These are phyloP conservation scores for Eucalyptus cloeziana DNA, from an alignment of 345 rosid species.

Conservation along the genomic window DNA sequence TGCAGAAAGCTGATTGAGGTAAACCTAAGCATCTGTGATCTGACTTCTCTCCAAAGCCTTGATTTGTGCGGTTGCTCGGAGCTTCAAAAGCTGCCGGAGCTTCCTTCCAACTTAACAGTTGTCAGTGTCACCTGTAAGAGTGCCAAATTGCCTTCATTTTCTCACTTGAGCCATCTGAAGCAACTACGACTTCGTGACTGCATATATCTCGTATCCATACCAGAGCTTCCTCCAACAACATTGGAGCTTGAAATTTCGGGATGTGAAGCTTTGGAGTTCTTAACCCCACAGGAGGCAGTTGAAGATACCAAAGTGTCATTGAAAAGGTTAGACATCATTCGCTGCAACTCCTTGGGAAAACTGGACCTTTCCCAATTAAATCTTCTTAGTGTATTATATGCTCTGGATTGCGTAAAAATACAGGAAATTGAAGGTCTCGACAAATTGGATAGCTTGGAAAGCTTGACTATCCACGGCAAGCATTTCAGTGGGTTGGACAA, in stretches of 20 bases:
- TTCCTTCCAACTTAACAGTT: neutral
- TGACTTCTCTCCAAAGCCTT: neutral
- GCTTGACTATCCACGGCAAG: neutral
- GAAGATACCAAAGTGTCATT: neutral
- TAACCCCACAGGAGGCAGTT: neutral
- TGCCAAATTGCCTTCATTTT: neutral
- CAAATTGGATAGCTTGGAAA: neutral
- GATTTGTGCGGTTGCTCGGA: fast-evolving
- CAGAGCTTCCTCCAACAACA: neutral
- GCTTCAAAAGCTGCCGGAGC: neutral
- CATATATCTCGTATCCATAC: neutral
- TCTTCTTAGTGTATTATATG: neutral
- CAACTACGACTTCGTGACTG: neutral
- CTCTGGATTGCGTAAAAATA: neutral
- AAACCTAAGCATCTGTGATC: fast-evolving
- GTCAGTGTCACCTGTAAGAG: neutral
- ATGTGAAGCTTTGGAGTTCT: neutral
- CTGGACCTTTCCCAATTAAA: neutral
- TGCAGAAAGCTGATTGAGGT: fast-evolving
- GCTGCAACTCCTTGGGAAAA: neutral
- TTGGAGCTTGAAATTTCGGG: neutral
- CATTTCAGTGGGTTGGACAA: neutral
- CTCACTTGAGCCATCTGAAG: neutral
- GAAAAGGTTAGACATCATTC: neutral
- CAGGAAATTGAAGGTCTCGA: neutral